A percentile compares a stretch with the other conserved stretches of the same genome.
These are phyloP conservation scores for Lipomyces kockii DNA, from an alignment of 805 yeast genomes.

Conservation along the genomic window DNA sequence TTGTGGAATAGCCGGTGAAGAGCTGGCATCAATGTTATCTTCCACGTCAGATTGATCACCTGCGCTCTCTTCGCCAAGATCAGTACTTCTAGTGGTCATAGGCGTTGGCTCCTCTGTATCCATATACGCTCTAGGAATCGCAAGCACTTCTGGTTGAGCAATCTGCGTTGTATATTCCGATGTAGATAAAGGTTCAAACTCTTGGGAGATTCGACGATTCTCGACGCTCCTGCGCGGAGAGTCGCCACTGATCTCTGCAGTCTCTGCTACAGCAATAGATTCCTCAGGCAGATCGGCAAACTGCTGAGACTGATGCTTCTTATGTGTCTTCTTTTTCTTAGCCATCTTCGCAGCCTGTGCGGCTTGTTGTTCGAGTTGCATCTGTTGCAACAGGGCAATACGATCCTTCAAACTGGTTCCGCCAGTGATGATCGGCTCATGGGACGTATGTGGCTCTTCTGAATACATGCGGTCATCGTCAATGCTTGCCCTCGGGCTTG, in stretches of 20 bases:
- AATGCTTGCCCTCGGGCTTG: conserved; percentile 18
- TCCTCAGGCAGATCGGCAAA: conserved; percentile 16
- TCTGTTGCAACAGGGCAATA: conserved; percentile 79
- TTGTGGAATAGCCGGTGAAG: conserved; percentile 10
- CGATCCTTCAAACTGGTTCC: conserved; percentile 79
- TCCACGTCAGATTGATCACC: conserved; percentile 21
- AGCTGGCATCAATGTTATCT: conserved; percentile 10
- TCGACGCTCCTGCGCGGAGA: conserved; percentile 5
- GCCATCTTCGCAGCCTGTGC: conserved; percentile 27
- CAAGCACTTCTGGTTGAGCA: neutral
- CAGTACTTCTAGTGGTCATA: neutral
- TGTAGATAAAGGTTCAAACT: neutral
- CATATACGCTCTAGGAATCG: neutral
- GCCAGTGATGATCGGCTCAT: conserved; percentile 34
- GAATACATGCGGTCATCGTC: conserved; percentile 6
- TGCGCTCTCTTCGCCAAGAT: conserved; percentile 1
- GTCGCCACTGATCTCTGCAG: conserved; percentile 15
- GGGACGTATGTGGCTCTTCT: conserved; percentile 23
- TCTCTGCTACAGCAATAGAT: conserved; percentile 18
- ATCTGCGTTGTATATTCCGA: neutral
- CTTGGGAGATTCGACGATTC: neutral
- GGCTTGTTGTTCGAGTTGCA: conserved; percentile 77
- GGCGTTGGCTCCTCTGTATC: neutral
- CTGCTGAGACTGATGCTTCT: conserved; percentile 14
- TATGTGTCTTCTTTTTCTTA: conserved; percentile 19